Conservation (phyloP, 2,329 filamentous ascomycete genomes). For the Plectosphaerella cucumerina region DNA sequence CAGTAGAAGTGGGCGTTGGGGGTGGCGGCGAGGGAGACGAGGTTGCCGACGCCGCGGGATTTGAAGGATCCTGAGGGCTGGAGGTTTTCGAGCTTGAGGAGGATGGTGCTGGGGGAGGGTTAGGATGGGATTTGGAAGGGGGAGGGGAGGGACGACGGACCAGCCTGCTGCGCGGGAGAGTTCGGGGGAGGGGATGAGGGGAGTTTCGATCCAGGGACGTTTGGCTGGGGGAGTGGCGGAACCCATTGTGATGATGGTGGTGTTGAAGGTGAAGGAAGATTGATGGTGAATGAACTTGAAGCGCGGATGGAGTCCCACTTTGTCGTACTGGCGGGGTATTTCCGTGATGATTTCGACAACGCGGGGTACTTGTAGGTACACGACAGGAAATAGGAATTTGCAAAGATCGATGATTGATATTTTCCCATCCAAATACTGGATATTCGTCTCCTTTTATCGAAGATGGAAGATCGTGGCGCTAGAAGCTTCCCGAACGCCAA, state of each 20-base stretch:
- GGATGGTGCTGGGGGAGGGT: conserved; percentile 57
- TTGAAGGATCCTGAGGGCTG: conserved; percentile 88
- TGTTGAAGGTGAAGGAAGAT: no score
- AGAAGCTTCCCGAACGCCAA: no score
- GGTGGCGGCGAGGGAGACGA: conserved; percentile 49
- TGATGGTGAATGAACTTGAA: no score
- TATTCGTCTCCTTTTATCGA: no score
- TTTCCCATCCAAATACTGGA: no score
- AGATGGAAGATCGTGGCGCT: no score
- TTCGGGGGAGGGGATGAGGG: conserved; percentile 61
- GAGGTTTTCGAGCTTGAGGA: conserved; percentile 80
- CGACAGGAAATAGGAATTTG: no score
- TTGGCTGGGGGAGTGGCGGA: conserved; percentile 32
- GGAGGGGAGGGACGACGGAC: conserved; percentile 34
- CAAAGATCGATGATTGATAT: no score
- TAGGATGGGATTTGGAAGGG: conserved; percentile 4
- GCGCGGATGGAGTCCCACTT: no score
- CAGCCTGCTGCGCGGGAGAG: conserved; percentile 70
- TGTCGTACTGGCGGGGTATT: no score
- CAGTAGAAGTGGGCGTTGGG: conserved; percentile 66
- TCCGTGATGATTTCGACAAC: no score
- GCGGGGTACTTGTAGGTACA: no score
- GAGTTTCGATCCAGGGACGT: conserved; percentile 67
- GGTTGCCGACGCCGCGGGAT: conserved; percentile 70
- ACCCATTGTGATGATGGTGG: conserved; percentile 27